Percentiles rank a stretch among this genome's conserved stretches.
Conservation (phyloP, 768 basidiomycete species). For the Mycena leptocephala region DNA sequence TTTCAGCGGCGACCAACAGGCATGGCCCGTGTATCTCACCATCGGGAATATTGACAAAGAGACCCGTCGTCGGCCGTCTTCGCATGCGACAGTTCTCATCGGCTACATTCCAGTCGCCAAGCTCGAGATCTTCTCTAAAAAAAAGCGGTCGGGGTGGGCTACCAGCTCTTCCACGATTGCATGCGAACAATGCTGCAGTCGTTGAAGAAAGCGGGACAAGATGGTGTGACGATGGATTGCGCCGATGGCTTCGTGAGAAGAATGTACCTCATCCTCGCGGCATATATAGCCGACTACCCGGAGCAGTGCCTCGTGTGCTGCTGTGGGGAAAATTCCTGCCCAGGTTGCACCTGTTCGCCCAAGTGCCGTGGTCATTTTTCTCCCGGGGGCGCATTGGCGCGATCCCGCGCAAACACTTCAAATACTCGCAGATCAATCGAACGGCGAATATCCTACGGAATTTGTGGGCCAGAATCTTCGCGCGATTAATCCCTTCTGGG, state of each 20-base stretch:
- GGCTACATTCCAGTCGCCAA: slow-evolving; percentile 54
- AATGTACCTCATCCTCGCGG: slow-evolving; percentile 32
- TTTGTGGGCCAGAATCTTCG: slow-evolving; percentile 35
- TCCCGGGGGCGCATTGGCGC: not conserved
- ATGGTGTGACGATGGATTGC: slow-evolving; percentile 33
- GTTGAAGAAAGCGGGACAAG: slow-evolving; percentile 28
- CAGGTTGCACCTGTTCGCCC: not conserved
- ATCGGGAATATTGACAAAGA: slow-evolving; percentile 50
- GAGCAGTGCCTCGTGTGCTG: slow-evolving; percentile 17
- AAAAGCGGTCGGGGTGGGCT: slow-evolving; percentile 32
- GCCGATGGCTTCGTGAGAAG: slow-evolving; percentile 22
- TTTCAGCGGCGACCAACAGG: slow-evolving; percentile 49
- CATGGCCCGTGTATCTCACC: slow-evolving; percentile 54
- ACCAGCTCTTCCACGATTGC: slow-evolving; percentile 54
- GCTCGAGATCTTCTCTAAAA: slow-evolving; percentile 42
- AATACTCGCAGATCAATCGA: slow-evolving; percentile 31
- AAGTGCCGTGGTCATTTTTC: not conserved
- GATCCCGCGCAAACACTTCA: not conserved
- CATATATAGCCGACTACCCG: slow-evolving; percentile 31
- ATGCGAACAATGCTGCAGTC: slow-evolving; percentile 44
- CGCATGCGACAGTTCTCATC: slow-evolving; percentile 45
- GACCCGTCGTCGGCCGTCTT: slow-evolving; percentile 40
- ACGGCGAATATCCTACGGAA: slow-evolving; percentile 17
- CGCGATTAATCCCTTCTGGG: slow-evolving; percentile 56
- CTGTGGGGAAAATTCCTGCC: slow-evolving; percentile 31